Conservation (phyloP, 2,329 filamentous ascomycete species). For the Aspergillus jensenii region DNA sequence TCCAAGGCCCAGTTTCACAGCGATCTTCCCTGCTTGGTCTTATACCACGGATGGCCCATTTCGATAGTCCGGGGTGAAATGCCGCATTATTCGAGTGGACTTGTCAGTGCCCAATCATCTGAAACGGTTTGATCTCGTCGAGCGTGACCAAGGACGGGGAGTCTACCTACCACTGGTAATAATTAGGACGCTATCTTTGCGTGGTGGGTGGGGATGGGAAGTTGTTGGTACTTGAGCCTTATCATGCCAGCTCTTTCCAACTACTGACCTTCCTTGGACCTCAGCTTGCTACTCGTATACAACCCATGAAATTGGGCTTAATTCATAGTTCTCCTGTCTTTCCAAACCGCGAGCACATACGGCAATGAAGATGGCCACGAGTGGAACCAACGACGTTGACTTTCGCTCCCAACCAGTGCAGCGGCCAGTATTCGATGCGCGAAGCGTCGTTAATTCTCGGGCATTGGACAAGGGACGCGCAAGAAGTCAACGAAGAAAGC, state of each 20-base stretch:
- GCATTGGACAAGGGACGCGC: not conserved
- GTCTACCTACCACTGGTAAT: no score
- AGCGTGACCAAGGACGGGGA: not conserved
- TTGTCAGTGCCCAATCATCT: not conserved
- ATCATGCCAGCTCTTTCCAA: not conserved
- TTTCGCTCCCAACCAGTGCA: not conserved
- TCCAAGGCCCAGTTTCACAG: not conserved
- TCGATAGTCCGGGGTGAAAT: not conserved
- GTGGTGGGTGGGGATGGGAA: not conserved
- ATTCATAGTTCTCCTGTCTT: not conserved
- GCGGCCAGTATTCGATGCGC: not conserved
- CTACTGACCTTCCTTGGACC: not conserved
- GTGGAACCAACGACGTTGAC: not conserved
- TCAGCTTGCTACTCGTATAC: not conserved
- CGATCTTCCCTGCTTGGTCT: not conserved
- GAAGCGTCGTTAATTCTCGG: not conserved
- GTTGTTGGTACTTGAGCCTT: not conserved
- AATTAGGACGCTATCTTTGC: no score
- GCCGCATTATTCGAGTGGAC: not conserved
- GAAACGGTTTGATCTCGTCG: not conserved
- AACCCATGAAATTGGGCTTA: not conserved
- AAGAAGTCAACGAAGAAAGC: not conserved
- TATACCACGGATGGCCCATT: not conserved
- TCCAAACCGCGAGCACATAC: not conserved
- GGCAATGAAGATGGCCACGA: conserved; percentile 1